A percentile compares a stretch with the other conserved stretches of the same genome.
Evolutionary conservation across 2,329 filamentous ascomycete species (phyloP).

Genomic region (Clonostachys solani): DNA sequence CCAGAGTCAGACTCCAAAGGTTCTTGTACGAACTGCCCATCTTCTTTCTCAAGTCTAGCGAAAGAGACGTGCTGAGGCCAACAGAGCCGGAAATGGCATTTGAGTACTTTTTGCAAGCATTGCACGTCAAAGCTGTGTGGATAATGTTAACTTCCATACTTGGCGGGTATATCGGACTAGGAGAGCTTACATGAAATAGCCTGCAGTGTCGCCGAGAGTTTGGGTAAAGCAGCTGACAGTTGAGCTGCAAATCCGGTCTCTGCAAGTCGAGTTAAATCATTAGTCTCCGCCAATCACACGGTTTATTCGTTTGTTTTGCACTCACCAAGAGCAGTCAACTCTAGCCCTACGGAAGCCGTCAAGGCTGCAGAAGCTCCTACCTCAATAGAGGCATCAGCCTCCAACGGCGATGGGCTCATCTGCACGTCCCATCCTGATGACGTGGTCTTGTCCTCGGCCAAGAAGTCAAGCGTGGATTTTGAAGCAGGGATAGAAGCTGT

Average conservation of each 20-base stretch:
- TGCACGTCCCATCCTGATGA: not conserved
- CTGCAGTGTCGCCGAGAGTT: not conserved
- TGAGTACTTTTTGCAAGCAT: slow-evolving; percentile 1
- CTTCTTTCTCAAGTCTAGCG: not conserved
- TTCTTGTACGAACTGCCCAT: not conserved
- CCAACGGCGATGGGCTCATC: not conserved
- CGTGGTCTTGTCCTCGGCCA: not conserved
- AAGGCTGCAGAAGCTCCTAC: not conserved
- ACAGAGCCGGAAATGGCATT: not conserved
- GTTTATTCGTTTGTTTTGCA: not conserved
- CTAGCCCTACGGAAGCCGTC: not conserved
- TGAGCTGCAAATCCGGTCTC: not conserved
- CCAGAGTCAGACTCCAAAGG: not conserved
- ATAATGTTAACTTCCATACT: not conserved
- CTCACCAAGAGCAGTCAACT: not conserved
- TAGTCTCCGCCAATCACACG: not conserved
- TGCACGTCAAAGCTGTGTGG: not conserved
- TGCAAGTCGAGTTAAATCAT: not conserved
- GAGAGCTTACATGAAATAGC: not conserved
- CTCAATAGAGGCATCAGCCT: not conserved
- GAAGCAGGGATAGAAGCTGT: not conserved
- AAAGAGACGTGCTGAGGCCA: not conserved
- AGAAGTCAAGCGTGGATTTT: not conserved
- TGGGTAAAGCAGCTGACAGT: not conserved
- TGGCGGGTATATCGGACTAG: not conserved